Conservation (phyloP, 768 basidiomycete genomes). For the Termitomyces sp. region DNA sequence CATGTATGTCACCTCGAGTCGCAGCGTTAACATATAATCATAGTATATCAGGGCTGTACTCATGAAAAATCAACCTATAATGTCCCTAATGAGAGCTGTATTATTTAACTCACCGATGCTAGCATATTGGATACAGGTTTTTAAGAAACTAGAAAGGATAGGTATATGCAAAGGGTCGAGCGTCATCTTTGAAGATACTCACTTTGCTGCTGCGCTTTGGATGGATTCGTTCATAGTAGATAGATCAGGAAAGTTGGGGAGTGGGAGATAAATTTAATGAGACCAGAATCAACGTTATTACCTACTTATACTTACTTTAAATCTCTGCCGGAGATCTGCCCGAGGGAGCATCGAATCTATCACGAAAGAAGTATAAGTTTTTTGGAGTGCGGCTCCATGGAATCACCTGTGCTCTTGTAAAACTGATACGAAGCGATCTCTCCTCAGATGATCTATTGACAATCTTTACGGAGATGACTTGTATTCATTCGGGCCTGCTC, state of each 20-base stretch:
- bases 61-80: background rate
- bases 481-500: too few relatives aligned
- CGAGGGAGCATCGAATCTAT: background rate
- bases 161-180: background rate
- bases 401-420: too few relatives aligned
- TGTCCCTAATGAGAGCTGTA: background rate
- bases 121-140: constrained; percentile 1
- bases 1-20: constrained; percentile 19
- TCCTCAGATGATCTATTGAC: too few relatives aligned
- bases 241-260: too few relatives aligned
- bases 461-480: too few relatives aligned
- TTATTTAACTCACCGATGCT: background rate
- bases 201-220: background rate
- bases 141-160: background rate
- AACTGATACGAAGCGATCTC: too few relatives aligned
- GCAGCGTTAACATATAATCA: constrained; percentile 23
- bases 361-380: background rate
- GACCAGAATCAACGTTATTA: background rate
- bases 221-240: background rate
- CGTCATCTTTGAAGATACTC: background rate
- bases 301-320: background rate
- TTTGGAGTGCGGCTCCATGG: too few relatives aligned
- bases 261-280: too few relatives aligned
- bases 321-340: background rate
- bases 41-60: constrained; percentile 9